Conservation (phyloP, 179 eudicot species). For the Silene coronaria region DNA sequence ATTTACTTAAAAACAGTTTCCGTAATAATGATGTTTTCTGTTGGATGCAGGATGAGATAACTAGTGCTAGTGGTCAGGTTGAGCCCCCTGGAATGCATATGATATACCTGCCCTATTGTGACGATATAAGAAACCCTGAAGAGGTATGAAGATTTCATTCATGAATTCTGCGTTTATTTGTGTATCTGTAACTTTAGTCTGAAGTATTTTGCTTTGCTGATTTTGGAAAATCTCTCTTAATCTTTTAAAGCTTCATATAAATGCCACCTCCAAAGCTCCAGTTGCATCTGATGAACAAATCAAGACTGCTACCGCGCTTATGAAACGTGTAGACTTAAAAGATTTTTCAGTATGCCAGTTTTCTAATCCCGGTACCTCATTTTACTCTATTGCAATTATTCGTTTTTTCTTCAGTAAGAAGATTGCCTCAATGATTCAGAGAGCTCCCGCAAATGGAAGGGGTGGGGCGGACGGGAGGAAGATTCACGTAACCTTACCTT, state of each 20-base stretch:
- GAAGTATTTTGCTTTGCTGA: constrained; percentile 6
- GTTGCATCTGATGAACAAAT: constrained; percentile 73
- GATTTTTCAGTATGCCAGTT: constrained; percentile 93
- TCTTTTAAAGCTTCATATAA: constrained; percentile 53
- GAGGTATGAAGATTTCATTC: constrained; percentile 45
- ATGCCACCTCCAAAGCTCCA: constrained; percentile 37
- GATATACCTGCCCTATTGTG: constrained; percentile 91
- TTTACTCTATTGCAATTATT: background rate
- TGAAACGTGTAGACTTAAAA: constrained; percentile 72
- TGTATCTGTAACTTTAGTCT: background rate
- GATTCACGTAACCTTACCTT: background rate
- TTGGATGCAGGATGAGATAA: constrained; percentile 73
- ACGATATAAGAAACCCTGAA: constrained; percentile 82
- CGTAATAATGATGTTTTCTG: background rate
- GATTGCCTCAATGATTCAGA: background rate
- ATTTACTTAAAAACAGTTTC: background rate
- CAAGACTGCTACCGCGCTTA: constrained; percentile 55
- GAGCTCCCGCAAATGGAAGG: background rate
- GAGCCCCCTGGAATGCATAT: constrained; percentile 99
- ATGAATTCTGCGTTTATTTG: background rate
- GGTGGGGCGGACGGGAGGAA: background rate
- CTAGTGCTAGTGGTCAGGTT: constrained; percentile 63
- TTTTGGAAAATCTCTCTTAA: constrained; percentile 10
- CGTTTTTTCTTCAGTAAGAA: background rate
- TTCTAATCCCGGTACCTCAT: constrained; percentile 75